A percentile compares a stretch with the other conserved stretches of the same genome.
These are phyloP conservation scores for Pythium inflatum DNA, from an alignment of 352 stramenopile genomes.

Conservation along the genomic window DNA sequence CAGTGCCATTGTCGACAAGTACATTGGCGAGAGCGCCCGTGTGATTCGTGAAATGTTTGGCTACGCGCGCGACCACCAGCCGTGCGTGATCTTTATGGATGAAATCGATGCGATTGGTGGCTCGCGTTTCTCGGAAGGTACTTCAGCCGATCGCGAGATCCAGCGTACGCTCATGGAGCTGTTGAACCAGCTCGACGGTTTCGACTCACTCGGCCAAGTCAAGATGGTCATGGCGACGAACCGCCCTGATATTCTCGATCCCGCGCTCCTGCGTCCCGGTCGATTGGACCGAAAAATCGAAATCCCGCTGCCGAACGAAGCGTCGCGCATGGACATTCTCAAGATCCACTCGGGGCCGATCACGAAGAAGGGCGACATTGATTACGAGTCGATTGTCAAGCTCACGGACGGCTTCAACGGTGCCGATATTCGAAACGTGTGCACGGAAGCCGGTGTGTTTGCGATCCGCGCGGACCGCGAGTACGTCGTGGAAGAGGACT, in stretches of 20 bases:
- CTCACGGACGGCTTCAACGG: conserved; percentile 99
- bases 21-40: conserved; percentile 99
- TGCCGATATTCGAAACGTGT: conserved; percentile 99
- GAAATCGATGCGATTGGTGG: conserved; percentile 99
- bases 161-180: conserved; percentile 99
- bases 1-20: conserved; percentile 99
- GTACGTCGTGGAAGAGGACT: conserved; percentile 99
- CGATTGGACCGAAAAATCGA: conserved; percentile 99
- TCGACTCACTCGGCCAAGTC: conserved; percentile 97
- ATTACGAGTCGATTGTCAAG: conserved; percentile 99
- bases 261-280: conserved; percentile 96
- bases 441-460: conserved; percentile 96
- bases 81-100: conserved; percentile 99
- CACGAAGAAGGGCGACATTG: conserved; percentile 99
- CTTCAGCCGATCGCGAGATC: conserved; percentile 97
- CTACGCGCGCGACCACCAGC: conserved; percentile 96
- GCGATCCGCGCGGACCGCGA: conserved; percentile 98
- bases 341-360: conserved; percentile 99
- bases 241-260: conserved; percentile 99
- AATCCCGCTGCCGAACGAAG: conserved; percentile 99
- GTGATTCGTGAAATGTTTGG: conserved; percentile 99
- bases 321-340: conserved; percentile 98
- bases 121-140: conserved; percentile 97
- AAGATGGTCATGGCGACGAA: conserved; percentile 99
- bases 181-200: conserved; percentile 99